Evolutionary conservation across 2,329 filamentous ascomycete genomes (phyloP).

Genomic region (Fusarium scirpi): DNA sequence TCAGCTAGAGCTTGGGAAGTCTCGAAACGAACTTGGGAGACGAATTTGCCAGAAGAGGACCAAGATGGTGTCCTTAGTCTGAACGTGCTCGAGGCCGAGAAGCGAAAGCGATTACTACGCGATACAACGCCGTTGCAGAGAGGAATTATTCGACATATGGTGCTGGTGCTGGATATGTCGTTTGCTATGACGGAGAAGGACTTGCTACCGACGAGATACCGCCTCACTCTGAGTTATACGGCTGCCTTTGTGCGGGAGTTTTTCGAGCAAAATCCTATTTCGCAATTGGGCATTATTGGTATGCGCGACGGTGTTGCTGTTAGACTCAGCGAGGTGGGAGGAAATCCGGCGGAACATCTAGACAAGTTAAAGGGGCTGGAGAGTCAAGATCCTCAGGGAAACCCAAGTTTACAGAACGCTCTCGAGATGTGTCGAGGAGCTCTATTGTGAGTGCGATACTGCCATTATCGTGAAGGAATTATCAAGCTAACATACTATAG

Average conservation of each 20-base stretch:
- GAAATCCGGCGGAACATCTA: constrained; percentile 91
- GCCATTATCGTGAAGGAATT: background rate
- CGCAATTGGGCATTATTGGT: constrained; percentile 89
- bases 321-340: constrained; percentile 87
- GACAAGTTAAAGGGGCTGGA: constrained; percentile 77
- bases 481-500: constrained; percentile 54
- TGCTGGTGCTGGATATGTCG: constrained; percentile 91
- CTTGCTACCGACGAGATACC: constrained; percentile 86
- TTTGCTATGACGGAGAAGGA: constrained; percentile 97
- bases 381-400: constrained; percentile 76
- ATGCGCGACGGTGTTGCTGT: constrained; percentile 94
- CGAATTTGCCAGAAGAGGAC: constrained; percentile 74
- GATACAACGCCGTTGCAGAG: constrained; percentile 96
- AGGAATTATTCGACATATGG: constrained; percentile 96
- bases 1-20: constrained; percentile 73
- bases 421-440: constrained; percentile 94
- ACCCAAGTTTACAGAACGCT: constrained; percentile 90
- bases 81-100: constrained; percentile 83
- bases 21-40: constrained; percentile 77
- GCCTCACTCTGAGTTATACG: constrained; percentile 84
- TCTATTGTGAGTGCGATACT: constrained; percentile 71
- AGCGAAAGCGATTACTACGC: constrained; percentile 82
- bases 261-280: constrained; percentile 99
- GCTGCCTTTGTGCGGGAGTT: constrained; percentile 92
- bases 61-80: constrained; percentile 84